These are phyloP conservation scores for Suillus lakei DNA, from an alignment of 768 basidiomycete species.

Conservation along the genomic window DNA sequence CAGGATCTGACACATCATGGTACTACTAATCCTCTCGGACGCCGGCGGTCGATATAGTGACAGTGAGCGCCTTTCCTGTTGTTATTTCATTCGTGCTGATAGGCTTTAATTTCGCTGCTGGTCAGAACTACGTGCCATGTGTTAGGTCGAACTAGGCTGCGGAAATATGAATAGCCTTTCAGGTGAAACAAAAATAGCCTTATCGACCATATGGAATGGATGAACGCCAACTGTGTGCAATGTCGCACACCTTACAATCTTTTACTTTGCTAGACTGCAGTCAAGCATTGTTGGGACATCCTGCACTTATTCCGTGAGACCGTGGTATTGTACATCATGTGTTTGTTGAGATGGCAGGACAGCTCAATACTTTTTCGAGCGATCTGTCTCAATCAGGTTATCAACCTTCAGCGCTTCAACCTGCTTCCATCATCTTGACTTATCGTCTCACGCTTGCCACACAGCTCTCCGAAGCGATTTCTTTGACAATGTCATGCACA, in stretches of 20 bases:
- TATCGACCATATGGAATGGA: slow-evolving; percentile 9
- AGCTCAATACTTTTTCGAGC: background rate
- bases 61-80: background rate
- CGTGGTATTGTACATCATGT: background rate
- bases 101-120: background rate
- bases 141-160: background rate
- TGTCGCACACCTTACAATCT: background rate
- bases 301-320: background rate
- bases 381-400: background rate
- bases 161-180: background rate
- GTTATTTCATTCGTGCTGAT: background rate
- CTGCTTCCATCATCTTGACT: background rate
- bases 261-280: background rate
- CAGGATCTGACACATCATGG: background rate
- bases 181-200: slow-evolving; percentile 13
- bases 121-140: background rate
- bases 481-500: background rate
- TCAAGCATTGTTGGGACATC: background rate
- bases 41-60: too few species aligned
- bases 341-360: background rate
- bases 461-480: background rate
- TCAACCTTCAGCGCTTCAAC: background rate
- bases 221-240: background rate
- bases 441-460: background rate
- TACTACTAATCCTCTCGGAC: background rate